Conservation (phyloP, 2,329 filamentous ascomycete genomes). For the Sclerotinia glacialis region DNA sequence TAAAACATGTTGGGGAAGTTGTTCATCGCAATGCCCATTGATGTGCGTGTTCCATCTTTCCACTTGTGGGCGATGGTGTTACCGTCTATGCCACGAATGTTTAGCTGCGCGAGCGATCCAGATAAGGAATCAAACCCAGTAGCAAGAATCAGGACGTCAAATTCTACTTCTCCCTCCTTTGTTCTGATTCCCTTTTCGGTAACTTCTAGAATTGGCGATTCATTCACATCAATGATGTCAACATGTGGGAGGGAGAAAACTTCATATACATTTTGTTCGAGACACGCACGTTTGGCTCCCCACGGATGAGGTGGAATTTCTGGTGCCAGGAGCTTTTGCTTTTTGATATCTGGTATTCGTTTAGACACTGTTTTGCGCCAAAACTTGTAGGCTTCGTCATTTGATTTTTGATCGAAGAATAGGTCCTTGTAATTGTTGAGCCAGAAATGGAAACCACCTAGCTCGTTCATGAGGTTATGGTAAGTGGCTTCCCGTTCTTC, state of each 20-base stretch:
- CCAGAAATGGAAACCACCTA: slow-evolving; percentile 42
- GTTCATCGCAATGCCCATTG: slow-evolving; percentile 44
- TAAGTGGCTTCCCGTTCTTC: slow-evolving; percentile 42
- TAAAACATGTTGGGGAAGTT: slow-evolving; percentile 51
- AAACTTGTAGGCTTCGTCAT: slow-evolving; percentile 27
- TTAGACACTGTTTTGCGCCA: slow-evolving; percentile 17
- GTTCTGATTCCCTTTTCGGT: slow-evolving; percentile 41
- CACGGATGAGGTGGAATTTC: slow-evolving; percentile 46
- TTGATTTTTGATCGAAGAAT: slow-evolving; percentile 36
- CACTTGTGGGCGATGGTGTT: slow-evolving; percentile 39
- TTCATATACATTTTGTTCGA: slow-evolving; percentile 52
- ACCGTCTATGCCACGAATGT: slow-evolving; percentile 37
- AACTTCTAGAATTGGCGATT: slow-evolving; percentile 44
- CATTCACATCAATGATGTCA: slow-evolving; percentile 46
- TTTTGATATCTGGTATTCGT: slow-evolving; percentile 27
- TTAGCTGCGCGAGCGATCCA: slow-evolving; percentile 39
- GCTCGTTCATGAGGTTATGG: slow-evolving; percentile 31
- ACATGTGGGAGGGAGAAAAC: slow-evolving; percentile 48
- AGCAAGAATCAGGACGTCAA: slow-evolving; percentile 41
- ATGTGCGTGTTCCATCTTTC: slow-evolving; percentile 38
- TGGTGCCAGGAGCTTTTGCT: slow-evolving; percentile 48
- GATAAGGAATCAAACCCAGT: slow-evolving; percentile 43
- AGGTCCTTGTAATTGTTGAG: slow-evolving; percentile 37
- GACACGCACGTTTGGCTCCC: slow-evolving; percentile 46
- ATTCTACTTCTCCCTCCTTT: slow-evolving; percentile 35